A percentile compares a stretch with the other conserved stretches of the same genome.
Conservation (phyloP, 306 rosid genomes). For the Castanea crenata region DNA sequence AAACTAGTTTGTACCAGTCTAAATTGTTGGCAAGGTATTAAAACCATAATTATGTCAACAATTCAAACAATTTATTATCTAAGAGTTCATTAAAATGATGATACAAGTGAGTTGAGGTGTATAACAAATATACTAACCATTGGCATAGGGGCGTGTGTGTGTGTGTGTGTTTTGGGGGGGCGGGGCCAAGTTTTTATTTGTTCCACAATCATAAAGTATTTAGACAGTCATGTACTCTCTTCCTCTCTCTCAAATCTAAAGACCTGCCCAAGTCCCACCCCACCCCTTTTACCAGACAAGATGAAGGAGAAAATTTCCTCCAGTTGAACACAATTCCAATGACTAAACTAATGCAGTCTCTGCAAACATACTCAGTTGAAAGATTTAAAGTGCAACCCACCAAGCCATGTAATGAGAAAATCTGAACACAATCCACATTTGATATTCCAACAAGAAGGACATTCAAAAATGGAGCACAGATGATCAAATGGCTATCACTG, state of each 20-base stretch:
- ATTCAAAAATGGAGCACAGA: conserved; percentile 74
- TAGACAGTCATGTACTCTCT: too few relatives aligned
- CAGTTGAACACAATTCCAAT: too few relatives aligned
- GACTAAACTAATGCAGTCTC: too few relatives aligned
- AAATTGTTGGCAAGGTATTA: not conserved
- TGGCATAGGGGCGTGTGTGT: too few relatives aligned
- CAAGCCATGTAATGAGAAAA: conserved; percentile 93
- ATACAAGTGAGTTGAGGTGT: not conserved
- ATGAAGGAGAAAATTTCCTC: too few relatives aligned
- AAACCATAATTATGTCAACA: not conserved
- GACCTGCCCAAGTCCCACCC: too few relatives aligned
- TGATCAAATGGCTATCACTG: conserved; percentile 71
- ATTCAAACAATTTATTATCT: not conserved
- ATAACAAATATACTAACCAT: not conserved
- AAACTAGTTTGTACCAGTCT: not conserved
- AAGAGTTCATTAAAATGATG: not conserved
- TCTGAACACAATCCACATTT: conserved; percentile 67
- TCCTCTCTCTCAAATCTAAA: too few relatives aligned
- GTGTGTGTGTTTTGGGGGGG: too few relatives aligned
- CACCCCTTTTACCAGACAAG: too few relatives aligned
- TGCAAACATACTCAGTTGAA: not conserved
- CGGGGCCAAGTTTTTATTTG: too few relatives aligned
- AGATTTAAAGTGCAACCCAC: conserved; percentile 44
- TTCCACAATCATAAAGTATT: too few relatives aligned
- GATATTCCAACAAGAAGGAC: conserved; percentile 76